Evolutionary conservation across 2,329 filamentous ascomycete genomes (phyloP).

Genomic region (Ceratocystis albifundus): DNA sequence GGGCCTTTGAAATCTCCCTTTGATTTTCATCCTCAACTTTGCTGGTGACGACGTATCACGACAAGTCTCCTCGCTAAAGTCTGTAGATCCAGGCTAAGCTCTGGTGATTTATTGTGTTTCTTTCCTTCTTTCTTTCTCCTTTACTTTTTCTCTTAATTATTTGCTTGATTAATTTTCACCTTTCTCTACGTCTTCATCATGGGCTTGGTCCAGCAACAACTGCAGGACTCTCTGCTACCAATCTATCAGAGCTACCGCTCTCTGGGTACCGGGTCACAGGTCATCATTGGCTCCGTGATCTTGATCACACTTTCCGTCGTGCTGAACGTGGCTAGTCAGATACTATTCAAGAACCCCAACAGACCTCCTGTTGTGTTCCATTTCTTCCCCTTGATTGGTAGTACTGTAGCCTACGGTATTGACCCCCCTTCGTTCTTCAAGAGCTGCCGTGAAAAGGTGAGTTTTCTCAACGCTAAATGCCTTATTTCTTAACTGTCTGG

Average conservation of each 20-base stretch:
- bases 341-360: conserved; percentile 70
- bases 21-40: conserved; percentile 9
- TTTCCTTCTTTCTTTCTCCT: conserved; percentile 18
- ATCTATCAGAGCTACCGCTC: conserved; percentile 40
- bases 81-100: background rate
- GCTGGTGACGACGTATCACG: conserved; percentile 11
- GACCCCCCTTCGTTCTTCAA: conserved; percentile 82
- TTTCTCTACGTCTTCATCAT: conserved; percentile 31
- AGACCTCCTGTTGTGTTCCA: conserved; percentile 73
- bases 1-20: background rate
- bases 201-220: conserved; percentile 45
- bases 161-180: background rate
- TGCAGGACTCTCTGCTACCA: conserved; percentile 32
- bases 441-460: conserved; percentile 63
- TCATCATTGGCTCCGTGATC: conserved; percentile 35
- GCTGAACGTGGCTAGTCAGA: conserved; percentile 68
- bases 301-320: conserved; percentile 48
- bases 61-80: background rate
- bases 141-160: conserved; percentile 23
- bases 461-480: conserved; percentile 24
- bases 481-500: too few relatives aligned
- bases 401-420: conserved; percentile 88
- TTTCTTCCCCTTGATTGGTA: conserved; percentile 74
- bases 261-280: conserved; percentile 39
- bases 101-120: background rate